phyloP scores from a whole-genome alignment of 1,284 basidiomycete genomes.

The Cutaneotrichosporon cavernicola region DNA sequence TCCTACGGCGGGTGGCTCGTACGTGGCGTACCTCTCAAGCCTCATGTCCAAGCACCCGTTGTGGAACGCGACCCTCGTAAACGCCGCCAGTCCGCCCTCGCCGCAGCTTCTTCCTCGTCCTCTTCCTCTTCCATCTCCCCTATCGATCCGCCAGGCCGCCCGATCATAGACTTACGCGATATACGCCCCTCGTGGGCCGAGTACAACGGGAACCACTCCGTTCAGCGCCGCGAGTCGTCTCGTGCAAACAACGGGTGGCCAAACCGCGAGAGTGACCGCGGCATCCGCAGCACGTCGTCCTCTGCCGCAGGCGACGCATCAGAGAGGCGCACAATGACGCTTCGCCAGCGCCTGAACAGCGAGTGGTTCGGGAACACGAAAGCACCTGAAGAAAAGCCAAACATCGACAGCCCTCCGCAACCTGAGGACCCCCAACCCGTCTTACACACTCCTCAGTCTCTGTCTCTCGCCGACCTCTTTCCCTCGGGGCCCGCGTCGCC shows the following conservation, averaged over 20 bases:
- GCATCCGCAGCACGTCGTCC: background rate
- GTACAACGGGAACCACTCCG: background rate
- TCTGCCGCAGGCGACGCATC: background rate
- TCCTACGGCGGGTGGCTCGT: conserved; percentile 15
- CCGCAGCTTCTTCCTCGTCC: background rate
- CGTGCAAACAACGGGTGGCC: background rate
- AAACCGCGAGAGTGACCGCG: background rate
- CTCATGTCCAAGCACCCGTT: too few relatives aligned
- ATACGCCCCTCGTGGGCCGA: background rate
- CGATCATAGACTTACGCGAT: background rate
- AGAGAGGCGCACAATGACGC: background rate
- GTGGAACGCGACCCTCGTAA: conserved; percentile 4
- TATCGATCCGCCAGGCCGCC: background rate
- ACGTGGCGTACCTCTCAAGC: background rate
- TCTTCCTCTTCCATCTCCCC: background rate
- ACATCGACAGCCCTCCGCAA: background rate
- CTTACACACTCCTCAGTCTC: background rate
- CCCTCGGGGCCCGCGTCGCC: background rate
- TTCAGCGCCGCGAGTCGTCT: background rate
- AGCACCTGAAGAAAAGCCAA: background rate
- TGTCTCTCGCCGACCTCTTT: background rate
- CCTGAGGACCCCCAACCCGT: background rate
- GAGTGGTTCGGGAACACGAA: background rate
- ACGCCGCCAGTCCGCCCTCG: background rate
- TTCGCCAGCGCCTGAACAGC: background rate